Base-by-base conservation (phyloP, 148 eudicot genomes). In the Nyssa sinensis region DNA sequence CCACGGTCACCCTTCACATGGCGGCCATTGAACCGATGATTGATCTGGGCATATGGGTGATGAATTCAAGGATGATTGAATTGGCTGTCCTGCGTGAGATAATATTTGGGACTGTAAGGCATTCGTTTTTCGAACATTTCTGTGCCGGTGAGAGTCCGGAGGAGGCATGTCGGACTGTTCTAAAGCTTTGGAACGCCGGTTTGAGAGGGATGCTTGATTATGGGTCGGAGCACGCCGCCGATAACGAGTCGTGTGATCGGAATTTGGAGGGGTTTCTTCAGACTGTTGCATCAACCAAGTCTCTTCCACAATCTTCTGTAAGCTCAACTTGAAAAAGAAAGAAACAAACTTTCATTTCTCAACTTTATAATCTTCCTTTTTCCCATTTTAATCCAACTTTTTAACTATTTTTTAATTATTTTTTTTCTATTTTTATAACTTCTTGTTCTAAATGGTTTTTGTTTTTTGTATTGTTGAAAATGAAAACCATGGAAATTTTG, bases 111-210 rank as follows among this genome's bases (percentile, higher is more conserved):
- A 47, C 68, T 0, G 81, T 86, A 0, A 81, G 82, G n/a, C 75
- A 62, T 16, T 90, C 88, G 25, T 82, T 95, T 44, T 95, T 85
- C 57, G 96, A 86, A 7, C 98, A 95, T 33, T 95, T 95, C 69
- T 89, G 88, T 35, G 97, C 94, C 0, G 98, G 98, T 0, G 64
- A 70, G 59, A 82, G 83, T 70, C 74, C 88, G 41, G 64, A 47
- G 1, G 93, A 84, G 69, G 91, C 89, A 12, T 80, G 82, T 1
- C 37, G 41, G 37, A 89, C 86, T 0, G 88, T 87, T 0, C 47
- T 33, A 27, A 81, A 71, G 61, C 67, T 89, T 14, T 83, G 81
- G 76, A 81, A 83, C 5, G 75, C 76, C 35, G 97, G 94, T 8
- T 69, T 92, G 10, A 83, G 70, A 57, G 80, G 79, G 3, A 92